Base-by-base conservation (phyloP, 2,329 filamentous ascomycete species). In the Rutstroemia sp. region DNA sequence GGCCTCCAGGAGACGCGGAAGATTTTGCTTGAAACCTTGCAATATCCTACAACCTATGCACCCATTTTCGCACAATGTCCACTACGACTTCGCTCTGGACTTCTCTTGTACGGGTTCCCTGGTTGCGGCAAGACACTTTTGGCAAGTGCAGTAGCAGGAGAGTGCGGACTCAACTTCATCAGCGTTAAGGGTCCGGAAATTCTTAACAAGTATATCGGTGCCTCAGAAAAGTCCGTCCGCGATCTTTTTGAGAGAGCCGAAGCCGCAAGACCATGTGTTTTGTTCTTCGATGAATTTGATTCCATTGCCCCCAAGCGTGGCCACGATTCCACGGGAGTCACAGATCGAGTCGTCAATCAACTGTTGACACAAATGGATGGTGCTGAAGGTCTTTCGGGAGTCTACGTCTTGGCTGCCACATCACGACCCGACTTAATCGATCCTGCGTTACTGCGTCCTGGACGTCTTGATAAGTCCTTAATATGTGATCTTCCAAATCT, bases 221-320 rank as follows among this genome's bases (percentile, higher is more conserved):
- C 94, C 0, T 95, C 89, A 27, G 94, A 99, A 68, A 99, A 99
- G 77, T 91, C 86, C 59, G 92, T 99, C 6, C 85, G 95, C 44
- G 94, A 99, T 70, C 78, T 99, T 1, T 99, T 99, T 67, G 92
- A 96, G 69, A 83, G 94, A 44, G 94, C 94, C 0, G 85, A 87
- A 68, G 92, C 94, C 3, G 94, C 94, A 4, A 85, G 87, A 58
- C 95, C 95, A 0, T 97, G 94, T 65, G 89, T 99, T 4, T 78
- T 99, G 8, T 99, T 99, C 78, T 99, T 99, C 69, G 94, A 99
- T 69, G 94, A 99, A 71, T 99, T 99, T 68, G 94, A 99, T 74
- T 92, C 89, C 41, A 97, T 99, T 61, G 95, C 95, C 0, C 94
- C 94, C 2, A 99, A 97, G 73, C 83, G 94, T 74, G 94, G 94